Evolutionary conservation across 139 green algal genomes (phyloP), one percentile per base, ranked within the genome.

Genomic region (Chlorella sp.): DNA sequence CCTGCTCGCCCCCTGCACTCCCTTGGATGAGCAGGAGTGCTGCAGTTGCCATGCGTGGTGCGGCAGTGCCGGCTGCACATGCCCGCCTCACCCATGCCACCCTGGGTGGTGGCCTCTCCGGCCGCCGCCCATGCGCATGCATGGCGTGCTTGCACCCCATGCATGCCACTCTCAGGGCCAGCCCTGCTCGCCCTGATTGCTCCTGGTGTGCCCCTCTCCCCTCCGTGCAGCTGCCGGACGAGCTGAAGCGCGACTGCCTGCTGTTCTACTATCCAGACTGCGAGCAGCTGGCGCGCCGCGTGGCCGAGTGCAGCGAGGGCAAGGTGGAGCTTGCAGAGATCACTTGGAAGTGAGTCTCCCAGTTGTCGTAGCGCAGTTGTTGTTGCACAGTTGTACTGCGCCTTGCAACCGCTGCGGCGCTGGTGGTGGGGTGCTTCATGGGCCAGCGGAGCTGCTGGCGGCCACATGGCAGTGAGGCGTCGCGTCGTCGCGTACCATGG

Each of bases 231-330:
- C 43, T 89, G 0, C 88, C 90, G 32, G 81, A 90, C 1, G 81
- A 86, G 58, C 56, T 93, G 19, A 91, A 91, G 74, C 96, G 96
- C 82, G 91, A 97, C 67, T 98, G 95, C 83, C 74, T 98, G 22
- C 89, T 99, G 19, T 99, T 98, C 74, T 98, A 99, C 85, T 93
- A 92, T 56, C 92, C 93, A 1, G 93, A 98, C 41, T 95, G 87
- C 36, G 92, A 95, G 83, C 72, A 89, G 9, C 89, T 99, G 54
- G 97, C 97, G 0, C 60, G 88, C 14, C 94, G 94, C 79, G 93
- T 99, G 22, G 92, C 92, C 16, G 84, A 80, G n/a, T 81, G 80
- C 67, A 94, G 88, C 80, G 73, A 84, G 22, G 85, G 87, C 70
- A 93, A 86, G 60, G 91, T 98, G 11, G 88, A 96, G 76, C 92